phyloP scores from a whole-genome alignment of 148 eudicot species.

The Beta vulgaris region DNA sequence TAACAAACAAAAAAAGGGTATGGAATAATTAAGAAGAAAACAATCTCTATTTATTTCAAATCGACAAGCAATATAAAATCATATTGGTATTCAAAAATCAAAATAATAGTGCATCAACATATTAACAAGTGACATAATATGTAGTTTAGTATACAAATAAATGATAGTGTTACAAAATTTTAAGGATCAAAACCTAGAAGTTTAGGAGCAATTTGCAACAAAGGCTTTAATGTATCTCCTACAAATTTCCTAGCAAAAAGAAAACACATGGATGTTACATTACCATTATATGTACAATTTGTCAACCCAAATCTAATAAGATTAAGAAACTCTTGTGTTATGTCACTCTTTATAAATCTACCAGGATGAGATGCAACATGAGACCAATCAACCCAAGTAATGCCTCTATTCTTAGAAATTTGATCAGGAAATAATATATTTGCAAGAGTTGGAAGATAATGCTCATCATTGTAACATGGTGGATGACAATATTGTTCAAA shows the following conservation, averaged over 20 bases:
- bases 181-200: conserved; percentile 45
- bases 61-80: too few relatives aligned
- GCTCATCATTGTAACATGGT: conserved; percentile 65
- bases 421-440: conserved; percentile 33
- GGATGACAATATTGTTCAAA: conserved; percentile 43
- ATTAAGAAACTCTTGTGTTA: conserved; percentile 47
- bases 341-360: conserved; percentile 34
- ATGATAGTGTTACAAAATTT: not conserved
- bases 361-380: conserved; percentile 55
- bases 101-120: too few relatives aligned
- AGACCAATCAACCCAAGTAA: conserved; percentile 71
- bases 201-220: conserved; percentile 43
- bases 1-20: too few relatives aligned
- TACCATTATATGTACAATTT: conserved; percentile 46
- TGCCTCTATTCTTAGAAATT: conserved; percentile 35
- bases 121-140: too few relatives aligned
- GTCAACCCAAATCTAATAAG: conserved; percentile 32
- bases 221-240: conserved; percentile 38
- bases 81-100: too few relatives aligned
- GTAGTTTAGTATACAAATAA: not conserved
- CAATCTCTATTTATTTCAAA: too few relatives aligned
- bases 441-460: conserved; percentile 61
- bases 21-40: too few relatives aligned
- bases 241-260: conserved; percentile 73
- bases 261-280: conserved; percentile 40